phyloP scores from a whole-genome alignment of 2,329 filamentous ascomycete genomes.

The Neofusicoccum laricinum region DNA sequence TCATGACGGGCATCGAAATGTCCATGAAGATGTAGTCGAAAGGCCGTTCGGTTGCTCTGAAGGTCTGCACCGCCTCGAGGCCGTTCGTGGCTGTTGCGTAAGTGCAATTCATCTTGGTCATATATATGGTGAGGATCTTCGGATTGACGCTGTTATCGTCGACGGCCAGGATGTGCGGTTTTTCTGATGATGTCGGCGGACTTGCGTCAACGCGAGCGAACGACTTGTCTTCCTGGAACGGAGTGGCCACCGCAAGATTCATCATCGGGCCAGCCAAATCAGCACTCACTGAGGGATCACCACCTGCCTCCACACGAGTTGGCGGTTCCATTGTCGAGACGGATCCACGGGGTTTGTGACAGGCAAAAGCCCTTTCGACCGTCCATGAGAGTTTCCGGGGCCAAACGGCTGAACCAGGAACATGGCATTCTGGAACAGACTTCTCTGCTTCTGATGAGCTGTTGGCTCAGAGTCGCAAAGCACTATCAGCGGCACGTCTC shows the following conservation, averaged over 20 bases:
- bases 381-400: background rate
- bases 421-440: background rate
- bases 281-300: too few species aligned
- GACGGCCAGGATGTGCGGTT: conserved; percentile 10
- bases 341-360: background rate
- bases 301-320: too few species aligned
- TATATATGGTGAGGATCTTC: conserved; percentile 53
- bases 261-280: too few species aligned
- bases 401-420: background rate
- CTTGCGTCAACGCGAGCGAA: background rate
- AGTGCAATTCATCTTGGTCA: conserved; percentile 25
- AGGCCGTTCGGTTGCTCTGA: conserved; percentile 17
- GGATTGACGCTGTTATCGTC: conserved; percentile 34
- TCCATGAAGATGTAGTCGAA: conserved; percentile 47
- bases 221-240: too few species aligned
- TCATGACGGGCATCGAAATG: conserved; percentile 47
- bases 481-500: background rate
- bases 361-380: background rate
- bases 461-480: background rate
- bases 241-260: too few species aligned
- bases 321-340: too few species aligned
- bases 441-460: background rate
- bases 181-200: background rate
- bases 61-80: conserved; percentile 39
- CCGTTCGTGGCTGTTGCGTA: conserved; percentile 34